A percentile compares a stretch with the other conserved stretches of the same genome.
phyloP scores from a whole-genome alignment of 768 basidiomycete species.

The Boletus bicolor region DNA sequence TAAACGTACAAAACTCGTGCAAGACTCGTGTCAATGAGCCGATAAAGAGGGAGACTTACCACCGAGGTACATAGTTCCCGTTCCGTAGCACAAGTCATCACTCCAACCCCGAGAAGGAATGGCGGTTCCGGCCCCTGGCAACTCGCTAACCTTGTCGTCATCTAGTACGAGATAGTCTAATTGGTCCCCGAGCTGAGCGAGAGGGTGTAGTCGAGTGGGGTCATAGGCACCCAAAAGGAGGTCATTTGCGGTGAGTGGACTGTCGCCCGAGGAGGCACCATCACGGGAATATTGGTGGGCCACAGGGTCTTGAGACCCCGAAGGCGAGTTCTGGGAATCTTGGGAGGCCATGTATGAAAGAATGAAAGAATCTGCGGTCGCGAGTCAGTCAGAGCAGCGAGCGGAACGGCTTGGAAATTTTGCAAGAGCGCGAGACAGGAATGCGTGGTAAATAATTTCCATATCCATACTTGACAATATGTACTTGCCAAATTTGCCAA shows the following conservation, averaged over 20 bases:
- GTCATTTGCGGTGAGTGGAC: slow-evolving; percentile 79
- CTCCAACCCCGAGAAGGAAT: slow-evolving; percentile 97
- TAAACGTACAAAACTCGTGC: slow-evolving; percentile 44
- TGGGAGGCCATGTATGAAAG: slow-evolving; percentile 28
- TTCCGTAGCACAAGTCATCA: slow-evolving; percentile 99
- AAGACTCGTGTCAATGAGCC: slow-evolving; percentile 45
- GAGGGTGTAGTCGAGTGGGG: slow-evolving; percentile 88
- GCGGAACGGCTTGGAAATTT: slow-evolving; percentile 25
- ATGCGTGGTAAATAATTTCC: slow-evolving; percentile 21
- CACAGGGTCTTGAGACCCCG: slow-evolving; percentile 45
- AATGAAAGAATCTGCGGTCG: slow-evolving; percentile 15
- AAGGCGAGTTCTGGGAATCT: slow-evolving; percentile 24
- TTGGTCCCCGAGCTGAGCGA: slow-evolving; percentile 89
- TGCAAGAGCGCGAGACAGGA: slow-evolving; percentile 24
- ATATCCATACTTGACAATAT: background rate
- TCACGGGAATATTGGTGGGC: slow-evolving; percentile 45
- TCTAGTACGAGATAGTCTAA: slow-evolving; percentile 94
- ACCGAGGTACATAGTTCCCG: slow-evolving; percentile 96
- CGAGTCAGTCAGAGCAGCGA: slow-evolving; percentile 18
- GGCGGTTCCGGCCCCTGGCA: slow-evolving; percentile 88
- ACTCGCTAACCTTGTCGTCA: slow-evolving; percentile 89
- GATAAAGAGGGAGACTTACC: slow-evolving; percentile 75
- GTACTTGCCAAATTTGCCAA: slow-evolving; percentile 13
- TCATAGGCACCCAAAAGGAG: slow-evolving; percentile 86
- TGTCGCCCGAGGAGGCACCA: slow-evolving; percentile 41